These are phyloP conservation scores for Erodium maritimum DNA, from an alignment of 345 rosid species.

Conservation along the genomic window DNA sequence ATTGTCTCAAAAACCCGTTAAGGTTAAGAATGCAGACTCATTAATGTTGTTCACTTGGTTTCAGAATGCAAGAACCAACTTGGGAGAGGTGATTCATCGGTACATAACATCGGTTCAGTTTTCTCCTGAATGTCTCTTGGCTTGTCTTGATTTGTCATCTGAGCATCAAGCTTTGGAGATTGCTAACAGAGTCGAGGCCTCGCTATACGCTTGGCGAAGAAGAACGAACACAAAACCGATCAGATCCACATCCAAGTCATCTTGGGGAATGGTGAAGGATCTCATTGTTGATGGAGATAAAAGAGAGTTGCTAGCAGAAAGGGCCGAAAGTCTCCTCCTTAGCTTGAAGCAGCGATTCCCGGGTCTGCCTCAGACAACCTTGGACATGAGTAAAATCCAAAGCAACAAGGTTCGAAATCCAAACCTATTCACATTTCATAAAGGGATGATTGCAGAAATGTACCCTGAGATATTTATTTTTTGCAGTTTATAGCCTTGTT, in stretches of 20 bases:
- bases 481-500: too few species aligned
- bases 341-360: constrained; percentile 86
- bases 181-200: constrained; percentile 81
- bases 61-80: constrained; percentile 79
- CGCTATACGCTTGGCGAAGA: constrained; percentile 65
- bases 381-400: constrained; percentile 97
- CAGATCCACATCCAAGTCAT: constrained; percentile 45
- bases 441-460: too few species aligned
- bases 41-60: constrained; percentile 11
- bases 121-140: constrained; percentile 76
- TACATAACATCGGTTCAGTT: constrained; percentile 76
- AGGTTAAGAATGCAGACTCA: too few species aligned
- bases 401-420: constrained; percentile 50
- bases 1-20: too few species aligned
- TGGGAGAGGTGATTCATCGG: constrained; percentile 78
- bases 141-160: constrained; percentile 82
- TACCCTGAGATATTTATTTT: too few species aligned
- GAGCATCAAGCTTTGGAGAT: constrained; percentile 92
- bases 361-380: constrained; percentile 82
- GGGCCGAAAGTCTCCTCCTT: constrained; percentile 79
- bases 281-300: constrained; percentile 78
- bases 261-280: constrained; percentile 91
- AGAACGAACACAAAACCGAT: constrained; percentile 40
- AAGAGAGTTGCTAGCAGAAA: constrained; percentile 69
- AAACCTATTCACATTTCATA: too few species aligned